Evolutionary conservation across 345 rosid genomes (phyloP).

Genomic region (Linum trigynum): DNA sequence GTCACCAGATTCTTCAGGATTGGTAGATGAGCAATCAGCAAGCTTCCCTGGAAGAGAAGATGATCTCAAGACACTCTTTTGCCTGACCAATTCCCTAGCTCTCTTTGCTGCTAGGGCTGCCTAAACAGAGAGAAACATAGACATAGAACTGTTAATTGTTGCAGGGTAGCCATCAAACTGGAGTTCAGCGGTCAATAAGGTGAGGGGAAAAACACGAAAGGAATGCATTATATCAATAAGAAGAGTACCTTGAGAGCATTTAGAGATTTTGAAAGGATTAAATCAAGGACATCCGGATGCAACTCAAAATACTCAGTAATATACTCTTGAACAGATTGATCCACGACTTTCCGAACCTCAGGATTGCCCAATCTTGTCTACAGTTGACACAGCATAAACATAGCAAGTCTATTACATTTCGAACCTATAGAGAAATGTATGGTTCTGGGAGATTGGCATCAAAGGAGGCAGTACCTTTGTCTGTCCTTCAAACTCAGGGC

Average conservation of each 20-base stretch:
- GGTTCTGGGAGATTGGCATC: conserved; percentile 1
- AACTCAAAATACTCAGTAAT: conserved; percentile 88
- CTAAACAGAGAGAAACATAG: conserved; percentile 29
- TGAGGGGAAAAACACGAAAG: not conserved
- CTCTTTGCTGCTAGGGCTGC: conserved; percentile 98
- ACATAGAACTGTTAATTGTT: conserved; percentile 2
- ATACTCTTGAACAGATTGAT: conserved; percentile 91
- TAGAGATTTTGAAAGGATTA: conserved; percentile 76
- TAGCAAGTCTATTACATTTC: conserved; percentile 4
- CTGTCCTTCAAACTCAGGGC: conserved; percentile 99
- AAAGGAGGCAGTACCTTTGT: conserved; percentile 58
- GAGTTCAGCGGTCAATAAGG: not conserved
- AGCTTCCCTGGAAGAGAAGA: conserved; percentile 98
- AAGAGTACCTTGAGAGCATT: conserved; percentile 85
- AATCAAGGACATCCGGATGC: conserved; percentile 94
- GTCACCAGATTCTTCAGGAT: conserved; percentile 90
- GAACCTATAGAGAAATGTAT: not conserved
- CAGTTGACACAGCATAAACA: conserved; percentile 12
- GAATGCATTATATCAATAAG: not conserved
- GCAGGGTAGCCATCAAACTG: not conserved
- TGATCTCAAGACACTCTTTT: conserved; percentile 76
- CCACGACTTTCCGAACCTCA: conserved; percentile 89
- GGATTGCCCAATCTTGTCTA: conserved; percentile 99
- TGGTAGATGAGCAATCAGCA: conserved; percentile 87
- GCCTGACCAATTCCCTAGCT: conserved; percentile 93